Evolutionary conservation across 768 basidiomycete species (phyloP), one percentile per base, ranked within the genome.

Genomic region (Mycena leptocephala): DNA sequence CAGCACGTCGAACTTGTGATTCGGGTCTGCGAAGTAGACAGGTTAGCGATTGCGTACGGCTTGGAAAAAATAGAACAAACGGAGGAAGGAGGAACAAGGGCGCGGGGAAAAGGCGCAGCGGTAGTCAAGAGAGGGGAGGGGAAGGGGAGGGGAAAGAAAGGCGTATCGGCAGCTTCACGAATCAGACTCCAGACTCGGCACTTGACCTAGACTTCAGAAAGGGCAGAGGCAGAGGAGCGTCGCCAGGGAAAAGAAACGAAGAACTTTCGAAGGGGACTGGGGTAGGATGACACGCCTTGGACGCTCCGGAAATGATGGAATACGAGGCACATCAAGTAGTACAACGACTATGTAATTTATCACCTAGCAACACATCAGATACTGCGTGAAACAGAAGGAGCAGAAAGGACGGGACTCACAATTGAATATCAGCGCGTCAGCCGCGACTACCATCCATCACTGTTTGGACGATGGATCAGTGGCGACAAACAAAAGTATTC

Each of bases 301-400:
- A n/a, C n/a, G n/a, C n/a, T n/a, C n/a, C 43, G 43, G 43, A 43
- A 43, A 43, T 43, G 18, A 14, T 33, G 30, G 32, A 20, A 58
- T 51, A 33, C 56, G 33, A 33, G 30, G 56, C 10, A 33, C 56
- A 58, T 58, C 18, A 33, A 32, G 18, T 58, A 20, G 56, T 58
- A 58, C 56, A 58, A 58, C 22, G 20, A 22, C 2, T 58, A 41
- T 43, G 66, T 53, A 67, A 51, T 58, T 30, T 32, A 28, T 16
- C 63, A 48, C 63, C 43, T 20, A 65, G 63, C 43, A 66, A 53
- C 51, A 67, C 48, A 58, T 69, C 55, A 67, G 48, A 53, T 67
- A 67, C 65, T 69, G 67, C 37, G 55, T 69, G 67, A 53, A 69
- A 69, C 67, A 69, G 63, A 65, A 65, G 65, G 66, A 43, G 53